Percentiles rank a stretch among this genome's conserved stretches.
These are phyloP conservation scores for Talaromyces sp. DNA, from an alignment of 2,329 filamentous ascomycete species.

Conservation along the genomic window DNA sequence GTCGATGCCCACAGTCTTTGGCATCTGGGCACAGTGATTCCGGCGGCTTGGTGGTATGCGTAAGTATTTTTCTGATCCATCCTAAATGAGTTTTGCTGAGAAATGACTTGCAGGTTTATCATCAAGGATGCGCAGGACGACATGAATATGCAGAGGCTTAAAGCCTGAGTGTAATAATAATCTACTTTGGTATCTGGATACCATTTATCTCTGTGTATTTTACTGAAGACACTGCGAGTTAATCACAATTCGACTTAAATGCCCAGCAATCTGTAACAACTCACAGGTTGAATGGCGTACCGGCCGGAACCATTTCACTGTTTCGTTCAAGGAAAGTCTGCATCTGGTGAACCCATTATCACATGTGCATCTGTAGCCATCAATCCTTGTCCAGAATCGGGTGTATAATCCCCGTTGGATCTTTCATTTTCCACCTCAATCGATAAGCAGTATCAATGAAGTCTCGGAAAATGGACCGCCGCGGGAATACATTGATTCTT, in stretches of 20 bases:
- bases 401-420: too few species aligned
- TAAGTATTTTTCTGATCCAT: conserved; percentile 52
- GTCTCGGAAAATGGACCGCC: not conserved
- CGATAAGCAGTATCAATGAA: not conserved
- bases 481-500: not conserved
- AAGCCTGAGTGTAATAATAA: conserved; percentile 46
- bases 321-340: too few species aligned
- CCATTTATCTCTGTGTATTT: not conserved
- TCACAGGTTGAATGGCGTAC: too few species aligned
- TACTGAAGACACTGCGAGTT: not conserved
- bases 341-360: too few species aligned
- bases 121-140: conserved; percentile 82
- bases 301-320: too few species aligned
- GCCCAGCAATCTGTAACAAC: too few species aligned
- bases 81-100: conserved; percentile 7
- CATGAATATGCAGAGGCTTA: conserved; percentile 65
- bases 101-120: conserved; percentile 61
- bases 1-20: conserved; percentile 93
- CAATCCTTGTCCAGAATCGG: too few species aligned
- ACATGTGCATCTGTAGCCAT: too few species aligned
- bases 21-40: conserved; percentile 89
- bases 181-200: not conserved
- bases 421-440: not conserved
- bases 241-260: not conserved
- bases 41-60: conserved; percentile 91